A percentile compares a stretch with the other conserved stretches of the same genome.
These are phyloP conservation scores for Kluyveromyces siamensis DNA, from an alignment of 805 yeast genomes.

Conservation along the genomic window DNA sequence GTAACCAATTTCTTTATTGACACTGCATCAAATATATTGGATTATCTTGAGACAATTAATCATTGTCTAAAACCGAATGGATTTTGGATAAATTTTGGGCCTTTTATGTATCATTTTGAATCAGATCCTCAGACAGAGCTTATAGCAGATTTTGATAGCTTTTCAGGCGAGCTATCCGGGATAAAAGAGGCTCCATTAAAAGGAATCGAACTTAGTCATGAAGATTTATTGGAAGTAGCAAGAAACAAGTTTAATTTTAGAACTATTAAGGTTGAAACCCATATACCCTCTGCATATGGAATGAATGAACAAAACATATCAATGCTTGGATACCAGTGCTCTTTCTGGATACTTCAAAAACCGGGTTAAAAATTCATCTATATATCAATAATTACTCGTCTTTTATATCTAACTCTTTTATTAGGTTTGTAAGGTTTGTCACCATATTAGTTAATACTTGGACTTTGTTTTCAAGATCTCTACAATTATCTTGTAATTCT, in stretches of 20 bases:
- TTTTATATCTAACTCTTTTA: slow-evolving; percentile 13
- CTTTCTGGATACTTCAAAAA: slow-evolving; percentile 52
- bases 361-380: background rate
- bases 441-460: slow-evolving; percentile 11
- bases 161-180: slow-evolving; percentile 10
- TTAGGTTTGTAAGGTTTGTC: slow-evolving; percentile 10
- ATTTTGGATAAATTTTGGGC: slow-evolving; percentile 54
- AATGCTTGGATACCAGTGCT: slow-evolving; percentile 46
- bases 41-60: slow-evolving; percentile 39
- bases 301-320: slow-evolving; percentile 39
- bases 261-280: slow-evolving; percentile 35
- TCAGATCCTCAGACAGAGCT: slow-evolving; percentile 31
- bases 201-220: slow-evolving; percentile 50
- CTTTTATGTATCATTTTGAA: slow-evolving; percentile 58
- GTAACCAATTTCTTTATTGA: slow-evolving; percentile 50
- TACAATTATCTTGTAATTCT: slow-evolving; percentile 34
- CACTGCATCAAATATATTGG: slow-evolving; percentile 46
- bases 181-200: slow-evolving; percentile 13
- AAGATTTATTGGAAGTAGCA: slow-evolving; percentile 41
- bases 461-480: slow-evolving; percentile 9
- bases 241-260: slow-evolving; percentile 38
- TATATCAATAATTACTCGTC: background rate
- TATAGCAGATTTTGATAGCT: slow-evolving; percentile 14
- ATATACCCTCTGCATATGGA: slow-evolving; percentile 43
- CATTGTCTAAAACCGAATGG: slow-evolving; percentile 38